phyloP scores from a whole-genome alignment of 2,329 filamentous ascomycete species.

The Dryadomyces quercivorus region DNA sequence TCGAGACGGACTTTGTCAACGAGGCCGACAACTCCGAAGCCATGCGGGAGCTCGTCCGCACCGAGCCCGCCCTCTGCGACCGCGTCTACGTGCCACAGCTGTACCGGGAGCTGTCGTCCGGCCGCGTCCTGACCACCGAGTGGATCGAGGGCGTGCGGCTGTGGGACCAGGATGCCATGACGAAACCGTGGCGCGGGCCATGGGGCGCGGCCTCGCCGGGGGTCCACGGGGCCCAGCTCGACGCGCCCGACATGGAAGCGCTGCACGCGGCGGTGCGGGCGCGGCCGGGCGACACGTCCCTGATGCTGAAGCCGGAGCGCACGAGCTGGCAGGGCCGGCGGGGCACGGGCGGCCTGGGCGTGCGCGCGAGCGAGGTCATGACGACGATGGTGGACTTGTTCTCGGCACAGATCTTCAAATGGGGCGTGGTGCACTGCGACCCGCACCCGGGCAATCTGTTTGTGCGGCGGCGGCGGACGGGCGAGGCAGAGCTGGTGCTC shows the following conservation, averaged over 20 bases:
- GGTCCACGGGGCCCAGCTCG: constrained; percentile 53
- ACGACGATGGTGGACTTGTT: constrained; percentile 93
- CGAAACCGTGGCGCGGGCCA: constrained; percentile 65
- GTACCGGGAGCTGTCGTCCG: constrained; percentile 71
- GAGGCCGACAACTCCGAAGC: constrained; percentile 79
- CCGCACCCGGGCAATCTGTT: constrained; percentile 97
- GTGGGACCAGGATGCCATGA: constrained; percentile 82
- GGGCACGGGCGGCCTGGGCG: constrained; percentile 68
- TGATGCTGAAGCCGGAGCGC: constrained; percentile 80
- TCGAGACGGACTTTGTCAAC: constrained; percentile 90
- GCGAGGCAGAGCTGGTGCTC: constrained; percentile 80
- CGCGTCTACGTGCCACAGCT: constrained; percentile 82
- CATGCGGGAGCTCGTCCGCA: constrained; percentile 66
- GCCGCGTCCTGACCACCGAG: constrained; percentile 81
- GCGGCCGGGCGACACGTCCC: constrained; percentile 30
- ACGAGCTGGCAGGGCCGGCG: constrained; percentile 63
- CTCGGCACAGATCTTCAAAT: constrained; percentile 95
- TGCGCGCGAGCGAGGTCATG: constrained; percentile 81
- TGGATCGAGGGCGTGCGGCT: constrained; percentile 94
- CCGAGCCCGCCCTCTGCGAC: constrained; percentile 62
- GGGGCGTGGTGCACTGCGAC: constrained; percentile 91
- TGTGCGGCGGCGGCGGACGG: constrained; percentile 70
- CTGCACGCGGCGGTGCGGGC: constrained; percentile 34
- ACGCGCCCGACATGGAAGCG: constrained; percentile 31
- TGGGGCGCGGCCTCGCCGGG: constrained; percentile 67